These are phyloP conservation scores for Penicillium janthinellum DNA, from an alignment of 2,329 filamentous ascomycete genomes.

Conservation along the genomic window DNA sequence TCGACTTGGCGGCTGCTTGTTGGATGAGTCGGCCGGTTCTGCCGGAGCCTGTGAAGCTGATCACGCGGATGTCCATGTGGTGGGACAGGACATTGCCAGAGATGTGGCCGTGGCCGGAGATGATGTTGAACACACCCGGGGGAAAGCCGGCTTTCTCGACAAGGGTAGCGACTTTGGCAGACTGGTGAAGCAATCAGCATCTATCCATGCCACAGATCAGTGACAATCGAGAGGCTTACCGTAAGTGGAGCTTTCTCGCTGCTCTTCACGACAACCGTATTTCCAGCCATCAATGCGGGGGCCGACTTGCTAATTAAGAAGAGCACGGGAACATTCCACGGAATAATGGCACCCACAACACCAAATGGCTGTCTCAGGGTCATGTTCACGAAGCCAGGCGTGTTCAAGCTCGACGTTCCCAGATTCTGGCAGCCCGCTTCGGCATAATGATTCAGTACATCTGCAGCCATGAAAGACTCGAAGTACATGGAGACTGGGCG, in stretches of 20 bases:
- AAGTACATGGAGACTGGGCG: slow-evolving; percentile 29
- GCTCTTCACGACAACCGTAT: slow-evolving; percentile 65
- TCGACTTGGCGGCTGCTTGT: slow-evolving; percentile 61
- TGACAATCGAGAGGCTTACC: slow-evolving; percentile 37
- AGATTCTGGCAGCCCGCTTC: slow-evolving; percentile 23
- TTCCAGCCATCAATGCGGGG: slow-evolving; percentile 64
- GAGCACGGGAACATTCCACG: slow-evolving; percentile 54
- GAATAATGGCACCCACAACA: slow-evolving; percentile 55
- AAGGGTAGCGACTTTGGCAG: slow-evolving; percentile 44
- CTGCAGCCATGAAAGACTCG: slow-evolving; percentile 19
- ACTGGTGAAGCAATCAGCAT: background rate
- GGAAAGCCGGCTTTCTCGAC: slow-evolving; percentile 62
- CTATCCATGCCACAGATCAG: background rate
- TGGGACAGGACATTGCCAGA: slow-evolving; percentile 68
- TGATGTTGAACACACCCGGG: slow-evolving; percentile 61
- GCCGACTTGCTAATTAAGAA: slow-evolving; percentile 73
- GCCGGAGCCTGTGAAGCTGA: slow-evolving; percentile 64
- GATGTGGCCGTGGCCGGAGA: slow-evolving; percentile 73
- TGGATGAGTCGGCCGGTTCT: slow-evolving; percentile 61
- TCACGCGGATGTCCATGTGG: slow-evolving; percentile 65
- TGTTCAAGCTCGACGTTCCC: slow-evolving; percentile 25
- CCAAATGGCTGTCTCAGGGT: slow-evolving; percentile 34
- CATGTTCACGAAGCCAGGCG: slow-evolving; percentile 23
- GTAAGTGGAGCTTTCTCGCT: slow-evolving; percentile 68
- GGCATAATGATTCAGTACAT: slow-evolving; percentile 26